A percentile compares a stretch with the other conserved stretches of the same genome.
phyloP scores from a whole-genome alignment of 78 protist genomes.

The Creolimax fragrantissima region DNA sequence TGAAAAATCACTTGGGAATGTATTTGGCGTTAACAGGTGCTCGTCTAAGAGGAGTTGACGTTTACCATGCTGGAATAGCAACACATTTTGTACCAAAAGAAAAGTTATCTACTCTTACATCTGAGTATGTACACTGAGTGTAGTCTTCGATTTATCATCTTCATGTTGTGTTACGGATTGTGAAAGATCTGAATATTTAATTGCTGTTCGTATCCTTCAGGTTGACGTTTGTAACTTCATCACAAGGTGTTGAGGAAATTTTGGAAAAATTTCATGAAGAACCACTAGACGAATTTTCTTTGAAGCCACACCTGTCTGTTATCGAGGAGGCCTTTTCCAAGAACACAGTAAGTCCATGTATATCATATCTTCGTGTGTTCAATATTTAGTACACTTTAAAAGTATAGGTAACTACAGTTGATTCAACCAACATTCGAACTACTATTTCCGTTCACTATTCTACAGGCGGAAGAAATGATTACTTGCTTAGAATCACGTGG shows the following conservation, averaged over 20 bases:
- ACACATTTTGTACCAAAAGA: conserved; percentile 9
- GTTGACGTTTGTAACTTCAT: no score
- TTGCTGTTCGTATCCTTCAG: no score
- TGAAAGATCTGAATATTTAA: no score
- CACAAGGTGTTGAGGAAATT: neutral
- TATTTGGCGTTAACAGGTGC: conserved; percentile 57
- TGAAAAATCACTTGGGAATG: conserved; percentile 26
- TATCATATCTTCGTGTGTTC: no score
- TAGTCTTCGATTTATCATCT: neutral
- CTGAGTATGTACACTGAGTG: neutral
- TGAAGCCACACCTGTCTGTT: neutral
- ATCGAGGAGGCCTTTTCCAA: neutral
- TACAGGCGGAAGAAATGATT: neutral
- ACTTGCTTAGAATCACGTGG: neutral
- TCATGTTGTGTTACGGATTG: neutral
- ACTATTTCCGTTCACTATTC: no score
- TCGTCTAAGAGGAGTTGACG: conserved; percentile 18
- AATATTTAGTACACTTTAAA: no score
- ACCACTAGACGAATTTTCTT: neutral
- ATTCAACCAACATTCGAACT: no score
- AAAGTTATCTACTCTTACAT: neutral
- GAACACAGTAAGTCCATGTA: neutral
- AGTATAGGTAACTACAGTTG: no score
- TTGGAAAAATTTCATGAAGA: neutral
- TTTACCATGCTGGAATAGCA: conserved; percentile 23